Evolutionary conservation across 202 grass and related monocot genomes (phyloP).

Genomic region (Musa balbisiana): DNA sequence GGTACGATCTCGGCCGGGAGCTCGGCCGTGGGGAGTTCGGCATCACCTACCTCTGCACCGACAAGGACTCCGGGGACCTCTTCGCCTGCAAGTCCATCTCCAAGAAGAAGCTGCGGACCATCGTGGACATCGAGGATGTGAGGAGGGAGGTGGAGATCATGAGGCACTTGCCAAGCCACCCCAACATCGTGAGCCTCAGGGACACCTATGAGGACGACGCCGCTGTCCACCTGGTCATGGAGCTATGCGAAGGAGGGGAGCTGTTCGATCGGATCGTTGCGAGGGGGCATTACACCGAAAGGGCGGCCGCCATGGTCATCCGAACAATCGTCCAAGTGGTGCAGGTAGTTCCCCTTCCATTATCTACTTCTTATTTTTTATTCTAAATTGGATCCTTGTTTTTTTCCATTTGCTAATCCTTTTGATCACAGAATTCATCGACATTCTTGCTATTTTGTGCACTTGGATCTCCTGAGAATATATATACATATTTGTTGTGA

Average conservation of each 20-base stretch:
- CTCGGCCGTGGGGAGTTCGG: conserved; percentile 3
- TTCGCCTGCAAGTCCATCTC: conserved; percentile 8
- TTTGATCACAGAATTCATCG: background rate
- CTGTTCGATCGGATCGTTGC: conserved; percentile 2
- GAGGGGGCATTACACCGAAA: background rate
- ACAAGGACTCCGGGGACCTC: background rate
- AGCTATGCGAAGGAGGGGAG: conserved; percentile 1
- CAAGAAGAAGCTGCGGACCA: conserved; percentile 7
- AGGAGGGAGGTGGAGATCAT: conserved; percentile 2
- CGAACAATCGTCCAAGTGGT: background rate
- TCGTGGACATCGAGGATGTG: background rate
- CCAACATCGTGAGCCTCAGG: background rate
- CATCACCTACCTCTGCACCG: conserved; percentile 2
- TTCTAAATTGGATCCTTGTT: background rate
- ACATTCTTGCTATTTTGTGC: background rate
- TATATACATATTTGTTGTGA: too few species aligned
- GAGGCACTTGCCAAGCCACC: background rate
- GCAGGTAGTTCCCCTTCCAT: background rate
- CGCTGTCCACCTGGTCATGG: conserved; percentile 1
- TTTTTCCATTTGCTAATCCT: background rate
- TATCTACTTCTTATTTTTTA: background rate
- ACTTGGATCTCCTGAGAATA: too few species aligned
- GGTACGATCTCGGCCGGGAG: background rate
- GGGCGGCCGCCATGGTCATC: conserved; percentile 1
- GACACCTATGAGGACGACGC: background rate